These are phyloP conservation scores for Amaranthus cruentus DNA, from an alignment of 148 eudicot species.

Conservation along the genomic window DNA sequence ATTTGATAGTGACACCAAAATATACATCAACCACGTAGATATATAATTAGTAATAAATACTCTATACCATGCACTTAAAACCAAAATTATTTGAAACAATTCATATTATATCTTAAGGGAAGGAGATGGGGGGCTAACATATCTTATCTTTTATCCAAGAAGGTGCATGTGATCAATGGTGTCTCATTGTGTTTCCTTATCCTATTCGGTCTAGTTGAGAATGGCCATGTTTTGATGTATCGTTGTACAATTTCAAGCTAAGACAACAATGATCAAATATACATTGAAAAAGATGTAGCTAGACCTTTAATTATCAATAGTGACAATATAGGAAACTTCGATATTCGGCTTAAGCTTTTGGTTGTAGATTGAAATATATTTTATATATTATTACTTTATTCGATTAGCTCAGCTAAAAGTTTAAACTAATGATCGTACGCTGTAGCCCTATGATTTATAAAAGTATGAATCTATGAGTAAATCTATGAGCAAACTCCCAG, in stretches of 20 bases:
- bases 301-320: slow-evolving; percentile 3
- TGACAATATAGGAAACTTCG: too few relatives aligned
- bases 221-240: slow-evolving; percentile 12
- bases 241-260: slow-evolving; percentile 16
- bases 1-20: slow-evolving; percentile 25
- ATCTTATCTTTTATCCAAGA: slow-evolving; percentile 32
- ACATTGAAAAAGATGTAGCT: neutral
- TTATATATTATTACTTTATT: too few relatives aligned
- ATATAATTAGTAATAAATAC: slow-evolving; percentile 4
- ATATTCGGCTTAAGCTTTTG: too few relatives aligned
- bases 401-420: too few relatives aligned
- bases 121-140: slow-evolving; percentile 21
- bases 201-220: slow-evolving; percentile 27
- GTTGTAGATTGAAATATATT: too few relatives aligned
- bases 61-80: slow-evolving; percentile 3
- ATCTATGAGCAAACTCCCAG: too few relatives aligned
- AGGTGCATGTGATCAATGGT: slow-evolving; percentile 19
- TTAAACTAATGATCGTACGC: too few relatives aligned
- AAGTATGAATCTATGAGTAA: too few relatives aligned
- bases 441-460: too few relatives aligned
- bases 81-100: slow-evolving; percentile 12
- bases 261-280: slow-evolving; percentile 11
- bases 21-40: slow-evolving; percentile 18
- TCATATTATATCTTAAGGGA: neutral
- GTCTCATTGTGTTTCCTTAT: slow-evolving; percentile 21